Conservation (phyloP, 2,329 filamentous ascomycete genomes). For the Penicillium frequentans region DNA sequence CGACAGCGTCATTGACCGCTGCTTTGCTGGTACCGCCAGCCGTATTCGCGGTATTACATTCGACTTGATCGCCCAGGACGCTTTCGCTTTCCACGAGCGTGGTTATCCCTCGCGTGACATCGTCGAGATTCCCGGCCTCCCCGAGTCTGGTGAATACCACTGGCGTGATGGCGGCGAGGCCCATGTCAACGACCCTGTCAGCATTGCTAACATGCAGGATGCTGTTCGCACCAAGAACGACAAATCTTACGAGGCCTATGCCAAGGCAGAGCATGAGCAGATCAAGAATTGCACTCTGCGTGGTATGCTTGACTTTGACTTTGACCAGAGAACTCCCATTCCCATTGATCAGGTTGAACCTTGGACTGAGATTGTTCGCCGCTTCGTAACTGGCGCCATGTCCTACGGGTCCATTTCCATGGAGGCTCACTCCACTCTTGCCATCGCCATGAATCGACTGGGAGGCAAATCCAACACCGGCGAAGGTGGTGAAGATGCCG, state of each 20-base stretch:
- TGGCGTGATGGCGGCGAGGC: constrained; percentile 96
- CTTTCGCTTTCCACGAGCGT: constrained; percentile 90
- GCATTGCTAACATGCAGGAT: constrained; percentile 96
- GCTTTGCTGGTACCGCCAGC: constrained; percentile 91
- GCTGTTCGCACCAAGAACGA: constrained; percentile 96
- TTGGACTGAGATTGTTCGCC: constrained; percentile 95
- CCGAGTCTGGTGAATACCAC: constrained; percentile 95
- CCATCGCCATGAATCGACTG: constrained; percentile 93
- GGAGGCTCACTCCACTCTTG: constrained; percentile 94
- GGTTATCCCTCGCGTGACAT: constrained; percentile 83
- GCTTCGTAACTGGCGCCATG: constrained; percentile 97
- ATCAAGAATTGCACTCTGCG: constrained; percentile 96
- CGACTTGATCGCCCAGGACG: constrained; percentile 89
- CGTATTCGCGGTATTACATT: constrained; percentile 94
- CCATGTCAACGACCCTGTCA: constrained; percentile 91
- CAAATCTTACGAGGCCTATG: constrained; percentile 97
- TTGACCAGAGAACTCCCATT: constrained; percentile 79
- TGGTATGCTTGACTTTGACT: constrained; percentile 93
- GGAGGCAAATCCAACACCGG: constrained; percentile 97
- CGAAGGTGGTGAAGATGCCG: constrained; percentile 93
- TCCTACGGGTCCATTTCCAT: constrained; percentile 98
- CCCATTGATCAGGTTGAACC: constrained; percentile 96
- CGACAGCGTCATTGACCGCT: constrained; percentile 86
- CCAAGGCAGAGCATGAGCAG: constrained; percentile 86
- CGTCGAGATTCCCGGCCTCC: constrained; percentile 72